Base-by-base conservation (phyloP, 257 asterid genomes). In the Solanum paucissectum region DNA sequence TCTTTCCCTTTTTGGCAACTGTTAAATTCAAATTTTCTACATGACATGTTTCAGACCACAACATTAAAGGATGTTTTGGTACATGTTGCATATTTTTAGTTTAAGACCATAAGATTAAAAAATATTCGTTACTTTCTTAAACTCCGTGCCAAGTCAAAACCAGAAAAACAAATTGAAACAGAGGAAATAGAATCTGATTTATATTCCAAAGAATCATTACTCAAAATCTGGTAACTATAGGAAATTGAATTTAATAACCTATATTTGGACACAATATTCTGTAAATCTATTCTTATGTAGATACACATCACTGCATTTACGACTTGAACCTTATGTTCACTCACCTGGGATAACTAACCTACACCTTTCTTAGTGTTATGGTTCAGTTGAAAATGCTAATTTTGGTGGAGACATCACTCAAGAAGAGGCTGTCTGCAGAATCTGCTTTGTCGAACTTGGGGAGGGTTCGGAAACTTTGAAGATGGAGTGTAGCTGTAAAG, bases 401-500 rank as follows among this genome's bases (percentile, higher is more conserved):
- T 84, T 84, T 68, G 91, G 93, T n/a, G 96, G 95, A 91, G 95
- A 93, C 89, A 97, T 97, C 88, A 95, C 96, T 66, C 90, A 92
- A 89, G 98, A 97, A 87, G 98, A 95, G 84, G 98, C 99, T 16
- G 98, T 95, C 16, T 95, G 99, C 91, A 91, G 99, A 90, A 97
- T 97, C 89, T 97, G 99, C 90, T 90, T 97, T 37, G 92, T 93
- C 34, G 99, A 97, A 90, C 94, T 97, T 37, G 94, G 95, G 76
- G 98, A 97, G 90, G 95, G 93, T 83, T 87, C 95, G 6, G 95
- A 94, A 84, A 93, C 97, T 36, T 92, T 97, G 71, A 97, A 97
- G 91, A 94, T 95, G 98, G 99, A 96, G 90, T 96, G 99, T 75
- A 89, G 95, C 90, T 97, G 98, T 88, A 97, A 93, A 92, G 99